Base-by-base conservation (phyloP, 2,329 filamentous ascomycete genomes). In the Blastomyces emzantsi region DNA sequence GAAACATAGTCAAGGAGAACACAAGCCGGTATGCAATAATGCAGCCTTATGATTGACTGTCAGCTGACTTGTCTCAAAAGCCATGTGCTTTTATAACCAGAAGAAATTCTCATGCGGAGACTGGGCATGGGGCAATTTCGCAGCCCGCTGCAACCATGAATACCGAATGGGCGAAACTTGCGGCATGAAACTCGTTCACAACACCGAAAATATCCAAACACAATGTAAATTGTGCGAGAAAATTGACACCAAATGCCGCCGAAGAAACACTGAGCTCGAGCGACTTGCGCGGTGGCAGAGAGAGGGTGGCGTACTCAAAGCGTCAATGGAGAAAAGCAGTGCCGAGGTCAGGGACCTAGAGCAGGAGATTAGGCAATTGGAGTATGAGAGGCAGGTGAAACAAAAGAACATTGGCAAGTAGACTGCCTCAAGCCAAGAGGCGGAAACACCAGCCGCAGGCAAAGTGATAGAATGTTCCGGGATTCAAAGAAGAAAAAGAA, bases 31-130 rank as follows among this genome's bases (percentile, higher is more conserved):
- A 71, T 70, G 66, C 69, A 69, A 65, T 59, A 59, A 66, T 64
- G 61, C 67, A 67, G 63, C 64, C 60, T 66, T 61, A 54, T 62
- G 66, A 36, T 61, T 57, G 58, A 55, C 51, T 30, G 60, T 17
- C 22, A 49, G 57, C 65, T 66, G 63, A 67, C 73, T 77, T 57
- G 65, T 68, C 69, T 68, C 65, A 72, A 70, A 39, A 79, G 82
- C 74, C 70, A 96, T 97, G 93, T 97, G 93, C 81, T 97, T 94
- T 82, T 97, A 92, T 82, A 92, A 97, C 73, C 89, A 93, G 78
- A 91, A 88, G 76, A 84, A 86, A 70, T 96, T 90, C 84, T 77
- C 77, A 64, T 97, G 93, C 79, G 89, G 90, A 73, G 93, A 91
- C 83, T 96, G 89, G 88, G 91, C 92, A 77, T 97, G 92, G 92